These are phyloP conservation scores for Biscogniauxia sp. DNA, from an alignment of 2,329 filamentous ascomycete species.

Conservation along the genomic window DNA sequence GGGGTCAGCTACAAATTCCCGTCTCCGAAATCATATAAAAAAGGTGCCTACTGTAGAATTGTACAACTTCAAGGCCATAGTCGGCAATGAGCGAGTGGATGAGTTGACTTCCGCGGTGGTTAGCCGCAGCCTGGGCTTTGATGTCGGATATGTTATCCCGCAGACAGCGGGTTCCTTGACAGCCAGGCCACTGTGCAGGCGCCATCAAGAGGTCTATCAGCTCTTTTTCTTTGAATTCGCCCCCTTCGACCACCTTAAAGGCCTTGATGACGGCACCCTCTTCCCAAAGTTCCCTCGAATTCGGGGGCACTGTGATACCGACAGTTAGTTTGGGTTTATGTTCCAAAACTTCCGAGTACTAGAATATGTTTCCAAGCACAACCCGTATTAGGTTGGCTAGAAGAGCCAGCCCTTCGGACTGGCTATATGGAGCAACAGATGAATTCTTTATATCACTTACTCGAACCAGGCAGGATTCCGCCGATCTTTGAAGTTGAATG, in stretches of 20 bases:
- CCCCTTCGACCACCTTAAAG: constrained; percentile 71
- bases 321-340: no score
- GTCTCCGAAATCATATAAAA: no score
- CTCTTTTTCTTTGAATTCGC: constrained; percentile 74
- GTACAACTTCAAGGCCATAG: constrained; percentile 68
- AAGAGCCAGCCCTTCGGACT: no score
- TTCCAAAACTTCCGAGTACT: no score
- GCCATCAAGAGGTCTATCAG: constrained; percentile 72
- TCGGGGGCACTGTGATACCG: neutral
- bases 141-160: constrained; percentile 84
- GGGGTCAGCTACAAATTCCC: constrained; percentile 57
- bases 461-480: no score
- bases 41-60: constrained; percentile 47
- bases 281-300: constrained; percentile 28
- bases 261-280: constrained; percentile 61
- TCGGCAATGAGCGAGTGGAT: constrained; percentile 71
- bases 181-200: constrained; percentile 72
- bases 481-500: no score
- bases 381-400: no score
- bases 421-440: no score
- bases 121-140: constrained; percentile 83
- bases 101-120: constrained; percentile 78
- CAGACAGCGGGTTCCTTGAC: constrained; percentile 74
- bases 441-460: no score
- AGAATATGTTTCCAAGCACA: no score